Evolutionary conservation across 495 filamentous ascomycete genomes (phyloP), one percentile per base, ranked within the genome.

Genomic region (Tuber calosporum): DNA sequence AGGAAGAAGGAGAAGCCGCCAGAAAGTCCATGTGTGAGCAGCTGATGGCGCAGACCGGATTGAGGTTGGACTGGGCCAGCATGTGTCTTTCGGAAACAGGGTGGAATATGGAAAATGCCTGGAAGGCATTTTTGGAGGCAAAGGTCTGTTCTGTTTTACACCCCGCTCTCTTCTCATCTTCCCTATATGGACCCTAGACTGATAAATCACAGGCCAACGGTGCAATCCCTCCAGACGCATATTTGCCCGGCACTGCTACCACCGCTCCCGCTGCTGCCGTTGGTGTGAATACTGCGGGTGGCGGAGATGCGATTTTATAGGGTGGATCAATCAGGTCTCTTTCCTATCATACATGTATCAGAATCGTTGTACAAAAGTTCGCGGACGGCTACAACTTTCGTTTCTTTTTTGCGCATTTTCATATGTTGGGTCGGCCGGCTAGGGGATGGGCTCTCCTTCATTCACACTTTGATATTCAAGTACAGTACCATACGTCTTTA

Each of bases 71-170:
- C 71, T 94, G 88, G 77, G 89, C 92, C 3, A 85, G 89, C 75
- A 84, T 91, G 82, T 93, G 92, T 76, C 84, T 95, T 7, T 85
- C 86, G 0, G 87, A 90, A 73, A 89, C 88, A 74, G 87, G 86
- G 67, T 95, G 92, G 91, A 87, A 93, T 80, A 86, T 90, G 48
- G 87, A 90, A n/a, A 83, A 83, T 70, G 92, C 91, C 0, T 83
- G 90, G 76, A 84, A 84, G 71, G 87, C 88, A 48, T 94, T 93
- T 80, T 87, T 89, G 73, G 84, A 88, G 70, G 85, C 85, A 70
- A 87, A 80, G 70, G 83, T 85, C 78, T 73, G 77, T 69, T 62
- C 37, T 73, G 41, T 41, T 43, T 30, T 72, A 26, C n/a, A 20
- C 13, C 13, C 45, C 22, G 20, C n/a, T 34, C 48, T 6, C 17